Percentiles rank a stretch among this genome's conserved stretches.
Conservation (phyloP, 768 basidiomycete genomes). For the Russula sp. region DNA sequence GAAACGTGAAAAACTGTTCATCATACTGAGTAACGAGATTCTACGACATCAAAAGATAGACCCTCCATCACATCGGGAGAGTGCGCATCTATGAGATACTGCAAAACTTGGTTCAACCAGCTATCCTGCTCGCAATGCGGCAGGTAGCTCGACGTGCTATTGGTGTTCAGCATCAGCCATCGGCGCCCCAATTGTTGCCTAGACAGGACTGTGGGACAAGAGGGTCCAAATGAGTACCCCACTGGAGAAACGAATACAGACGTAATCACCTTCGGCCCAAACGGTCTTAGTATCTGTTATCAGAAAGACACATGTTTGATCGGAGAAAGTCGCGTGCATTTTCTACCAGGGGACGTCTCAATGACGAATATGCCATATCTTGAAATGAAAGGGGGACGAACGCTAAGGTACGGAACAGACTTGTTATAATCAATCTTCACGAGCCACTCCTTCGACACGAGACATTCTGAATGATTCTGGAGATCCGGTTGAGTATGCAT, state of each 20-base stretch:
- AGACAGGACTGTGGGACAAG: conserved; percentile 40
- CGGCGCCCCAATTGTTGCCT: conserved; percentile 42
- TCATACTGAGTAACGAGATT: conserved; percentile 56
- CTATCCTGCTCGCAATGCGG: conserved; percentile 45
- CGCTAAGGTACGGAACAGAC: conserved; percentile 67
- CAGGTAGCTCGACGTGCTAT: conserved; percentile 27
- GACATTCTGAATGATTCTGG: conserved; percentile 50
- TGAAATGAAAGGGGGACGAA: conserved; percentile 35
- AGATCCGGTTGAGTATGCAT: not conserved
- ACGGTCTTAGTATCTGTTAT: conserved; percentile 70
- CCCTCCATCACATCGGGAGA: conserved; percentile 56
- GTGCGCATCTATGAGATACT: conserved; percentile 52
- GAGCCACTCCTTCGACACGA: conserved; percentile 69
- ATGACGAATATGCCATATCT: conserved; percentile 3
- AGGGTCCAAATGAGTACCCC: conserved; percentile 7
- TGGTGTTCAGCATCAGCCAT: conserved; percentile 57
- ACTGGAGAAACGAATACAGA: conserved; percentile 11
- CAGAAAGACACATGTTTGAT: conserved; percentile 54
- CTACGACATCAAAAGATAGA: conserved; percentile 51
- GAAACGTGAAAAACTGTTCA: conserved; percentile 17
- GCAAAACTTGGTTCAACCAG: conserved; percentile 53
- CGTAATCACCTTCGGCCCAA: conserved; percentile 62
- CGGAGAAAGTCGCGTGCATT: conserved; percentile 47
- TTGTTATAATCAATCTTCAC: conserved; percentile 54
- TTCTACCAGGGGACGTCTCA: conserved; percentile 40